Conservation (phyloP, 2,329 filamentous ascomycete genomes). For the Fusarium sp. region DNA sequence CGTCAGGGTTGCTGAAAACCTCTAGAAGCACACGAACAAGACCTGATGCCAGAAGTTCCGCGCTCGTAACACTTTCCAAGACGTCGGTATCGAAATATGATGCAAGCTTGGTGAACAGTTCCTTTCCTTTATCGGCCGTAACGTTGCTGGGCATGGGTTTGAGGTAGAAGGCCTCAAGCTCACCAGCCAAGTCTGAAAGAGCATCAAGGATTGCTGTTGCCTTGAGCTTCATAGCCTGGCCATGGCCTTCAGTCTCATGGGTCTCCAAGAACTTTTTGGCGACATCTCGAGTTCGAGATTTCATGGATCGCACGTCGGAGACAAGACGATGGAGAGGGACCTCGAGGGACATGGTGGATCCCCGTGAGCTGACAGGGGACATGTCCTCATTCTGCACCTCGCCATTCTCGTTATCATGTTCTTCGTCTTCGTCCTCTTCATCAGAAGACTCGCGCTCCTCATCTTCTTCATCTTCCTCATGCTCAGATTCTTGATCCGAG, state of each 20-base stretch:
- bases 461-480: conserved; percentile 44
- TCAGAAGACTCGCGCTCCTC: conserved; percentile 53
- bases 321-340: conserved; percentile 60
- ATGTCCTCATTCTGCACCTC: conserved; percentile 66
- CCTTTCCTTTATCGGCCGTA: conserved; percentile 63
- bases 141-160: conserved; percentile 59
- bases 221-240: conserved; percentile 79
- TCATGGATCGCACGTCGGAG: conserved; percentile 65
- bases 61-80: conserved; percentile 92
- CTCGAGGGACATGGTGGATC: conserved; percentile 72
- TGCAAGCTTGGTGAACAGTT: conserved; percentile 80
- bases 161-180: conserved; percentile 79
- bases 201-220: conserved; percentile 79
- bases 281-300: conserved; percentile 74
- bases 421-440: conserved; percentile 62
- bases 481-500: conserved; percentile 46
- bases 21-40: conserved; percentile 86
- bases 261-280: conserved; percentile 86
- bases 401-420: conserved; percentile 62
- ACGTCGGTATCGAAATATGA: conserved; percentile 90
- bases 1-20: conserved; percentile 79
- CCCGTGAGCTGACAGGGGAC: conserved; percentile 73
- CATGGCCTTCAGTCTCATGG: conserved; percentile 80
- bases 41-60: conserved; percentile 89
- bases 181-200: conserved; percentile 75